Evolutionary conservation across 495 filamentous ascomycete genomes (phyloP), one percentile per base, ranked within the genome.

Genomic region (Penicillium canariense): DNA sequence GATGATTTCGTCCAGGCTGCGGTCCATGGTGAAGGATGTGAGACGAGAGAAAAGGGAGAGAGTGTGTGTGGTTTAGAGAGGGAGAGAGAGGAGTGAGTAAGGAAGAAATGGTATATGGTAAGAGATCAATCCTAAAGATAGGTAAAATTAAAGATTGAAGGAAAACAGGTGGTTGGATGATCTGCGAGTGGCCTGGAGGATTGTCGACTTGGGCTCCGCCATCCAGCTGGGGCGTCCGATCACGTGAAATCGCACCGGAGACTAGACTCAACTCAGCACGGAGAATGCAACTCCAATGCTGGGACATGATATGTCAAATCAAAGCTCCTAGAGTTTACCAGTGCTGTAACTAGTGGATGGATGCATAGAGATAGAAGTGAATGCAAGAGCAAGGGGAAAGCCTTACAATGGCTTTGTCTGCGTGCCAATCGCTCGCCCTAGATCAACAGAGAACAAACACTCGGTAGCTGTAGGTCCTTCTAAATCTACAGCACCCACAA

Each of bases 1-100:
- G 59, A 94, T 89, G 62, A 90, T 89, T 68, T 94, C 89, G 69
- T 93, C 89, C 42, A 94, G 79, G 66, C 85, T 87, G 67, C 87
- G 87, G 72, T 94, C 89, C 83, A 94, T 90, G 39, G 60, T 73
- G 61, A 40, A n/a, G 23, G 38, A 15, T 50, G 32, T 38, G 35
- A 27, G 39, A 26, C 23, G 11, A 18, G 40, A 44, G 22, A 27
- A 22, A 32, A 11, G 25, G 30, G 31, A 52, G 50, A 56, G n/a
- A 34, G 28, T 6, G 30, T 32, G 30, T 32, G 6, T 32, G 12
- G n/a, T n/a, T n/a, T n/a, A 26, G 39, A 18, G 26, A 30, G 31
- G 30, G n/a, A 42, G 22, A 50, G 28, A 35, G 23, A 30, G 4
- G 23, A 11, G 32, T 18, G 52, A 43, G 35, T 48, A 32, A 28